Conservation (phyloP, 148 eudicot species). For the Rhododendron ovatum region DNA sequence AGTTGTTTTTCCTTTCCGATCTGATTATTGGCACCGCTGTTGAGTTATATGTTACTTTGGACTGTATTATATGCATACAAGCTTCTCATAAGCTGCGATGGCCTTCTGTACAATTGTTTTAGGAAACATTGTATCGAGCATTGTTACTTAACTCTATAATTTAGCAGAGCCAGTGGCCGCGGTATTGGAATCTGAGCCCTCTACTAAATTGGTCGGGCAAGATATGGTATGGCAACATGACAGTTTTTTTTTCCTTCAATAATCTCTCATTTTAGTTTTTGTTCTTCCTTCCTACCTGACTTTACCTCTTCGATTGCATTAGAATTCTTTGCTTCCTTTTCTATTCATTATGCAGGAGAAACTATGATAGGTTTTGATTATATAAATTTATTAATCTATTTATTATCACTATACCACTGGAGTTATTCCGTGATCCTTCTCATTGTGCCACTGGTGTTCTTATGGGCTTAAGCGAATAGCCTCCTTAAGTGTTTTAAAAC, state of each 20-base stretch:
- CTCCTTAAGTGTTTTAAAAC: background rate
- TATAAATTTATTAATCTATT: background rate
- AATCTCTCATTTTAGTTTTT: background rate
- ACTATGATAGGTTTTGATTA: background rate
- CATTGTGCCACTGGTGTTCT: background rate
- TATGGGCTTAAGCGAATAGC: background rate
- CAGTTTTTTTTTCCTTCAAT: background rate
- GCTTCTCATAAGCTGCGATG: background rate
- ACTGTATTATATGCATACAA: background rate
- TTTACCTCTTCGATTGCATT: background rate
- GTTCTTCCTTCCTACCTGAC: background rate
- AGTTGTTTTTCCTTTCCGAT: background rate
- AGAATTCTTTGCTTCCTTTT: background rate
- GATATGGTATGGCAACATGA: conserved; percentile 24
- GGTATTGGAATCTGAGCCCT: conserved; percentile 16
- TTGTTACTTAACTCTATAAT: conserved; percentile 11
- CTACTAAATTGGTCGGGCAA: conserved; percentile 5
- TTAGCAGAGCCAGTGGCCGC: conserved; percentile 26
- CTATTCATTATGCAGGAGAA: background rate
- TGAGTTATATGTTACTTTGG: background rate
- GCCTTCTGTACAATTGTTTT: background rate
- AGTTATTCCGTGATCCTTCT: background rate
- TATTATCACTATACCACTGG: background rate
- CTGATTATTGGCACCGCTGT: background rate
- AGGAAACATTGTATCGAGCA: background rate